Evolutionary conservation across 1,284 basidiomycete genomes (phyloP), one percentile per base, ranked within the genome.

Genomic region (Pisolithus thermaeus): DNA sequence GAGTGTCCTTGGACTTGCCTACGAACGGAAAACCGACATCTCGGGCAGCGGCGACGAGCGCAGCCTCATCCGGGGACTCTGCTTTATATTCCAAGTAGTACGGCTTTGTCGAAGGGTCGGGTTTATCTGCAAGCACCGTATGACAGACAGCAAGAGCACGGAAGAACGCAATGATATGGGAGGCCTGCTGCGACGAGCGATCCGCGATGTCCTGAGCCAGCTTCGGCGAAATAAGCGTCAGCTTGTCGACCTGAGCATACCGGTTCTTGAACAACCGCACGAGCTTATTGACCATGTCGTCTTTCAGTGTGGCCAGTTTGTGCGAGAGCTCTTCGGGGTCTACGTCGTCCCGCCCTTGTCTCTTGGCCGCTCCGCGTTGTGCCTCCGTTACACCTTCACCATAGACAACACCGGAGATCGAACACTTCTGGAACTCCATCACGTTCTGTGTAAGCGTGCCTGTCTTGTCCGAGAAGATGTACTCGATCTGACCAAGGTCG

Each of bases 401-500:
- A 62, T 97, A 97, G 0, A 83, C 62, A 0, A 92, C 73, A 3
- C 94, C 95, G 52, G 84, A 73, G 57, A 97, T 80, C 0, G 92
- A 96, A 62, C 93, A 97, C 67, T 92, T 94, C 68, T 97, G 94
- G 72, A 97, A 97, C 74, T 97, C 95, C 95, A 98, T 99, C 58
- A 97, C 73, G 70, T 95, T 98, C 70, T 97, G 92, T 3, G 94
- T 97, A 50, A 97, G 81, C 1, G 94, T 97, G 14, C 93, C 93
- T 0, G 94, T 97, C 77, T 99, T 99, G 80, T 99, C 95, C 5
- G 91, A 94, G 71, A 98, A 97, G 60, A 97, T 79, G 69, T 97
- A 98, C 73, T 97, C 95, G 70, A 97, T 97, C 72, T 97, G 95
- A 25, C 95, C 95, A 1, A 98, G 82, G 70, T 97, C 95, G 66